phyloP scores from a whole-genome alignment of 176 grass and related monocot species.

The Tuctoria greenei region DNA sequence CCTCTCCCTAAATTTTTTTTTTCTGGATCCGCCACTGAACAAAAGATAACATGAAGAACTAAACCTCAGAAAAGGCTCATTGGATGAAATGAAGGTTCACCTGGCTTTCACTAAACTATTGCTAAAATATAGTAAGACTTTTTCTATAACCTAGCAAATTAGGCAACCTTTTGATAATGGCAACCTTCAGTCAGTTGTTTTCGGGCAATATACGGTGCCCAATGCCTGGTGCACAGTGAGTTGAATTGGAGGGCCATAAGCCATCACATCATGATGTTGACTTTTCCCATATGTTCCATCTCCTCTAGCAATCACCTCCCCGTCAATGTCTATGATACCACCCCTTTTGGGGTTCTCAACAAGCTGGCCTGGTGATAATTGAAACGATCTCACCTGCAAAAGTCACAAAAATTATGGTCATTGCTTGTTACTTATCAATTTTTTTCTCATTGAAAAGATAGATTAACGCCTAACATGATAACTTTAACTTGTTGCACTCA shows the following conservation, averaged over 20 bases:
- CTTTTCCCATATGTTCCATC: constrained; percentile 16
- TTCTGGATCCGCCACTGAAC: too few relatives aligned
- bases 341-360: constrained; percentile 44
- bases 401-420: not conserved
- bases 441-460: not conserved
- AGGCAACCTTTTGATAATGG: not conserved
- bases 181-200: not conserved
- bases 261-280: constrained; percentile 50
- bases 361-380: constrained; percentile 47
- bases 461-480: not conserved
- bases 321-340: constrained; percentile 81
- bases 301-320: constrained; percentile 77
- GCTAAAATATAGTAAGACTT: not conserved
- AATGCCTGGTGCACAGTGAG: constrained; percentile 66
- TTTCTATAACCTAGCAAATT: not conserved
- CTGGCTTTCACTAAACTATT: not conserved
- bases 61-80: not conserved
- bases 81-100: not conserved
- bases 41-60: not conserved
- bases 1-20: too few relatives aligned
- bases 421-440: not conserved
- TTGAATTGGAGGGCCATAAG: constrained; percentile 58
- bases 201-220: constrained; percentile 54
- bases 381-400: constrained; percentile 61
- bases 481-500: not conserved